Conservation (phyloP, 306 rosid genomes). For the Phaseolus lunatus region DNA sequence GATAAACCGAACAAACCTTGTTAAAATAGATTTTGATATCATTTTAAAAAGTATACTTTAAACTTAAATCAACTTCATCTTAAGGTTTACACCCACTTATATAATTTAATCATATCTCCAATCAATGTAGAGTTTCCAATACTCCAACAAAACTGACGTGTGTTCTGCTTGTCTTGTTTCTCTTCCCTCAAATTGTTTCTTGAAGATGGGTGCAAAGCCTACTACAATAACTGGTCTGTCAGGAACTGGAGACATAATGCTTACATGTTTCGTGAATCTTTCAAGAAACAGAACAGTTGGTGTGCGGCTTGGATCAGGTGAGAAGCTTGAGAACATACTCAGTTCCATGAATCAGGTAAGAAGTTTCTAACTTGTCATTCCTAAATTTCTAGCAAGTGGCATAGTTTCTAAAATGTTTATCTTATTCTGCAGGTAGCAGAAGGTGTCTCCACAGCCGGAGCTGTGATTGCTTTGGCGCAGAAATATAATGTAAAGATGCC, state of each 20-base stretch:
- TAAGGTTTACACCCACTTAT: too few relatives aligned
- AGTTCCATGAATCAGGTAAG: slow-evolving; percentile 87
- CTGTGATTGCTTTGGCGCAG: slow-evolving; percentile 90
- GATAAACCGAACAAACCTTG: too few relatives aligned
- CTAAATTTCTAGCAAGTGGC: background rate
- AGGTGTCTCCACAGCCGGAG: slow-evolving; percentile 96
- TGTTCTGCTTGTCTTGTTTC: slow-evolving; percentile 13
- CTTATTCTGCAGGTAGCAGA: slow-evolving; percentile 75
- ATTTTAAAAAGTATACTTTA: too few relatives aligned
- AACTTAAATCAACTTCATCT: too few relatives aligned
- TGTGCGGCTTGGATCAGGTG: slow-evolving; percentile 89
- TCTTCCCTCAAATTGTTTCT: slow-evolving; percentile 37
- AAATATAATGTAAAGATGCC: slow-evolving; percentile 94
- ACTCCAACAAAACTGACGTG: background rate
- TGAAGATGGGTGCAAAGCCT: slow-evolving; percentile 95
- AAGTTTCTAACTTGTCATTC: slow-evolving; percentile 10
- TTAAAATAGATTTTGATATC: too few relatives aligned
- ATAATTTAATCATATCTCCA: too few relatives aligned
- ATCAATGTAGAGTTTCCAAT: background rate
- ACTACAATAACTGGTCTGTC: slow-evolving; percentile 91
- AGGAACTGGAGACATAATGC: slow-evolving; percentile 96
- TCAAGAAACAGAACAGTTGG: slow-evolving; percentile 94
- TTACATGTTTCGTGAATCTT: slow-evolving; percentile 88
- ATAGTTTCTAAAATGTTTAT: slow-evolving; percentile 7
- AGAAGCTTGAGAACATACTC: slow-evolving; percentile 79